These are phyloP conservation scores for Penicillium pulvis DNA, from an alignment of 495 filamentous ascomycete genomes.

Conservation along the genomic window DNA sequence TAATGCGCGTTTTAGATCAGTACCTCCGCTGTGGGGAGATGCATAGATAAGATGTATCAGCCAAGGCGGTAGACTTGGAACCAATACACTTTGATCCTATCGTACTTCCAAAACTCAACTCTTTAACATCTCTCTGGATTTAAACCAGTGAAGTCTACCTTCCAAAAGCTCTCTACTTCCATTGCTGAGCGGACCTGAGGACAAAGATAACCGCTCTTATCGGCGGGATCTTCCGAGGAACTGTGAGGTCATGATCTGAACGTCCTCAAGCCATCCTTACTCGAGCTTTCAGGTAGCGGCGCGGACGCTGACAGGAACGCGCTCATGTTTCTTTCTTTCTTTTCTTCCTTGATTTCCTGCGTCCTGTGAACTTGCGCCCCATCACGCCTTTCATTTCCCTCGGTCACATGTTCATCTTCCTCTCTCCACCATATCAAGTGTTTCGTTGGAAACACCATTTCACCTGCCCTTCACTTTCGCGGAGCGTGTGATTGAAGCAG, in stretches of 20 bases:
- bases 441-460: neutral
- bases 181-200: neutral
- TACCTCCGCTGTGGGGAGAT: no score
- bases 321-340: conserved; percentile 9
- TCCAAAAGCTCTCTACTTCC: neutral
- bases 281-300: neutral
- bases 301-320: conserved; percentile 2
- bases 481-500: neutral
- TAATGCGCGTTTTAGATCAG: no score
- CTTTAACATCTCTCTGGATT: neutral
- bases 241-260: conserved; percentile 26
- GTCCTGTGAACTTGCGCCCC: neutral
- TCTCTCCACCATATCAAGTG: neutral
- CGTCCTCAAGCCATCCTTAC: neutral
- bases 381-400: neutral
- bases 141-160: neutral
- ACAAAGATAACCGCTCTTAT: conserved; percentile 19
- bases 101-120: neutral
- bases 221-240: conserved; percentile 30
- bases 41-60: neutral
- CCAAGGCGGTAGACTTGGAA: neutral
- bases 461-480: neutral
- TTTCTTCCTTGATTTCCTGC: conserved; percentile 1
- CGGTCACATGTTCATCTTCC: neutral
- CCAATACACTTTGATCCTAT: neutral